Evolutionary conservation across 345 rosid genomes (phyloP).

Genomic region (Cochlearia excelsa): DNA sequence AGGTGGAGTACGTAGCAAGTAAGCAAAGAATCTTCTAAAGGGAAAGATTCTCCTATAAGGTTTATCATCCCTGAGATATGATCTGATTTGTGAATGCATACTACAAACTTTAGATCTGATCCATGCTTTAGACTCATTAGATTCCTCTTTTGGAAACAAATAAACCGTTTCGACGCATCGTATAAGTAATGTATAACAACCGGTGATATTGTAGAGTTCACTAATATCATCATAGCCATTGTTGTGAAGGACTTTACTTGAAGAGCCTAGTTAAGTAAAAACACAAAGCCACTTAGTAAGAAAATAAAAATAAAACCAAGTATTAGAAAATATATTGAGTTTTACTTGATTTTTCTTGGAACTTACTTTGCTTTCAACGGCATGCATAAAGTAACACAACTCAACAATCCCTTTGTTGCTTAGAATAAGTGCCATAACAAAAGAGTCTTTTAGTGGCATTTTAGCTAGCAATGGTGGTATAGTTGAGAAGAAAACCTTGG

Average conservation of each 20-base stretch:
- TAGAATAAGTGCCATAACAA: constrained; percentile 34
- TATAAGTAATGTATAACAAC: constrained; percentile 32
- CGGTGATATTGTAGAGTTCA: constrained; percentile 29
- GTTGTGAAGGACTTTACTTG: constrained; percentile 26
- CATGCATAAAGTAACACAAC: constrained; percentile 23
- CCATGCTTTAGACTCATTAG: constrained; percentile 30
- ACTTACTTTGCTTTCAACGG: constrained; percentile 26
- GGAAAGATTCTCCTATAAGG: constrained; percentile 30
- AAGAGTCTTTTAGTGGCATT: constrained; percentile 35
- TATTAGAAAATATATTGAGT: too few relatives aligned
- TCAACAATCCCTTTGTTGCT: constrained; percentile 35
- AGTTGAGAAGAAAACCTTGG: constrained; percentile 28
- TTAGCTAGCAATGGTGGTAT: constrained; percentile 29
- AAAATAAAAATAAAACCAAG: background rate
- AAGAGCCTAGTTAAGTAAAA: constrained; percentile 15
- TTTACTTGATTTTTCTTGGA: background rate
- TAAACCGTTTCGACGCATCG: constrained; percentile 45
- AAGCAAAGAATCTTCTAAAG: constrained; percentile 18
- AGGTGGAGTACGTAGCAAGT: constrained; percentile 32
- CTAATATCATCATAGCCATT: constrained; percentile 17
- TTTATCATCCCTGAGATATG: constrained; percentile 34
- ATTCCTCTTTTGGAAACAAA: constrained; percentile 47
- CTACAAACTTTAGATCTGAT: constrained; percentile 40
- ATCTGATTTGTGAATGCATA: constrained; percentile 49
- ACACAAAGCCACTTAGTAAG: background rate